phyloP scores from a whole-genome alignment of 2,329 filamentous ascomycete species.

The Cladosporium velox region DNA sequence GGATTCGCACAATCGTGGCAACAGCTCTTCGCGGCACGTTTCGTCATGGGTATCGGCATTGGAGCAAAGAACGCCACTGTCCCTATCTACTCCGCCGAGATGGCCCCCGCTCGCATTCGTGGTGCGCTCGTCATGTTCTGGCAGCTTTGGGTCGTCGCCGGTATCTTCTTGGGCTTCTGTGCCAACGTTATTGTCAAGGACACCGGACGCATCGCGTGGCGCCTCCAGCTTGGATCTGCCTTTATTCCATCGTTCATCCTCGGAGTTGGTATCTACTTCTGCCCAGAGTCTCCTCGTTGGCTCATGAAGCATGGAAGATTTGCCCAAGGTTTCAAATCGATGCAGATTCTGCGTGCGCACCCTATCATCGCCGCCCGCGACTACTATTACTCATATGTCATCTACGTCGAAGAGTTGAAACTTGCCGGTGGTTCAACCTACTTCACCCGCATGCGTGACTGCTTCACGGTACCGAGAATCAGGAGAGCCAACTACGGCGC shows the following conservation, averaged over 20 bases:
- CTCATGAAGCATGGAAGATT: conserved; percentile 52
- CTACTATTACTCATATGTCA: conserved; percentile 52
- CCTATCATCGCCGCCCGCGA: conserved; percentile 58
- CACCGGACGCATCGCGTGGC: conserved; percentile 62
- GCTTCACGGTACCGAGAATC: conserved; percentile 51
- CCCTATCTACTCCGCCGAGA: conserved; percentile 46
- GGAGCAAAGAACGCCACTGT: conserved; percentile 48
- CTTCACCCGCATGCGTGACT: conserved; percentile 49
- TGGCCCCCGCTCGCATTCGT: conserved; percentile 53
- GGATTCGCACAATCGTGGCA: conserved; percentile 60
- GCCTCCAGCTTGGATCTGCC: conserved; percentile 67
- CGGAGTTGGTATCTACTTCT: conserved; percentile 38
- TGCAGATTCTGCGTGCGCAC: conserved; percentile 50
- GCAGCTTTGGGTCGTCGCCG: conserved; percentile 62
- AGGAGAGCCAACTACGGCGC: conserved; percentile 44
- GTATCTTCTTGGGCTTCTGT: conserved; percentile 65
- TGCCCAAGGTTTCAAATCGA: conserved; percentile 51
- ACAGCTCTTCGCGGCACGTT: conserved; percentile 62
- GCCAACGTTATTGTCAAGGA: conserved; percentile 67
- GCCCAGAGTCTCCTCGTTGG: conserved; percentile 52
- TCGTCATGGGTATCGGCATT: conserved; percentile 67
- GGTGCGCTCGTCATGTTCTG: conserved; percentile 78
- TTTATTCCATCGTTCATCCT: conserved; percentile 49
- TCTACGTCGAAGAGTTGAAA: conserved; percentile 40
- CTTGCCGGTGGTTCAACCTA: conserved; percentile 43